Evolutionary conservation across 805 yeast species (phyloP).

Genomic region (Cyberlindnera xishuangbannaensis): DNA sequence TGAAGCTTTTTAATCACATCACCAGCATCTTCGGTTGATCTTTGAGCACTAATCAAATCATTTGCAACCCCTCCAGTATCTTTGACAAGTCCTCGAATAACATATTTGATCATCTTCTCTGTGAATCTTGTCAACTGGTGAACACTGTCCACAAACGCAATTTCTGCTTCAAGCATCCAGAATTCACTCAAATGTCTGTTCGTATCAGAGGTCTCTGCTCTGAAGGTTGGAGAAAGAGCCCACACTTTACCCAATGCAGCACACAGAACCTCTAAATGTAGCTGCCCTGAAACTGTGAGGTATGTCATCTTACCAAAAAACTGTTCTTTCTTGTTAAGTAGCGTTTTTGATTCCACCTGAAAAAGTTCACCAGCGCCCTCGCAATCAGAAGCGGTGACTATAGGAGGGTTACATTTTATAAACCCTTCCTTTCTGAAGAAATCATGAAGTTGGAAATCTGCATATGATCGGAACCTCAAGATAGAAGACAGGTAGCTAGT

Average conservation of each 20-base stretch:
- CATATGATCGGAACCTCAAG: conserved; percentile 64
- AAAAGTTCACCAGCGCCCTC: conserved; percentile 98
- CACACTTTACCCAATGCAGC: conserved; percentile 76
- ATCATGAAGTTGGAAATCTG: conserved; percentile 46
- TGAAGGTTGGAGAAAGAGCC: conserved; percentile 85
- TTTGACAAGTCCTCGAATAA: conserved; percentile 30
- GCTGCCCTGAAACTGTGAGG: conserved; percentile 86
- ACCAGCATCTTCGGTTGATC: conserved; percentile 31
- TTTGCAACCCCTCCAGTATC: conserved; percentile 23
- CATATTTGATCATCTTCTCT: conserved; percentile 61
- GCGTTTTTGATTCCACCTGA: conserved; percentile 36
- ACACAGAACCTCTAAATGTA: conserved; percentile 80
- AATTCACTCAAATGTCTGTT: conserved; percentile 89
- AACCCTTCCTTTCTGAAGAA: conserved; percentile 54
- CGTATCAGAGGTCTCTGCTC: conserved; percentile 92
- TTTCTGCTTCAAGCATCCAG: conserved; percentile 96
- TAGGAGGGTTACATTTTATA: conserved; percentile 76
- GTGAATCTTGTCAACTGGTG: conserved; percentile 57
- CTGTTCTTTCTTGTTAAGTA: conserved; percentile 13
- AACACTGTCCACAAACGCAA: conserved; percentile 58
- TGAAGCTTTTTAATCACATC: conserved; percentile 27
- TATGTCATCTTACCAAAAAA: conserved; percentile 68
- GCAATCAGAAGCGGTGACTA: conserved; percentile 85
- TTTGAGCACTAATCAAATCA: conserved; percentile 28
- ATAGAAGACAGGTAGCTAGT: conserved; percentile 60